Conservation (phyloP, 2,329 filamentous ascomycete genomes). For the Fusarium oxysporum region DNA sequence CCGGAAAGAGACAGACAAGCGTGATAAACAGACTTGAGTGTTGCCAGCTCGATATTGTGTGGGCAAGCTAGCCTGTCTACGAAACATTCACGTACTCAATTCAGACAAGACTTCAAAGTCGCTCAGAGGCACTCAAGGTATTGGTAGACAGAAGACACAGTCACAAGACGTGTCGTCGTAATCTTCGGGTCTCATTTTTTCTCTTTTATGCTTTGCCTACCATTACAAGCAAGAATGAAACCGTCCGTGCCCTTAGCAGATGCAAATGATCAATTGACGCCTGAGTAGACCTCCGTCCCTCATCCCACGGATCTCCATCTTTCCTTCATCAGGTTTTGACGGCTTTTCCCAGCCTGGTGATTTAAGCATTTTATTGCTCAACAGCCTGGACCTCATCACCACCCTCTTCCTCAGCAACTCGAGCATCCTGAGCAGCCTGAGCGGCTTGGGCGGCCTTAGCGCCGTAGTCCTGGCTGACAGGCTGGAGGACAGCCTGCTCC, state of each 20-base stretch:
- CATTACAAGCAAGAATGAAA: slow-evolving; percentile 55
- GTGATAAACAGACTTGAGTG: background rate
- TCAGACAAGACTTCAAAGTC: background rate
- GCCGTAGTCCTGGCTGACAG: slow-evolving; percentile 98
- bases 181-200: slow-evolving; percentile 53
- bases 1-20: background rate
- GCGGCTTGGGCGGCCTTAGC: slow-evolving; percentile 79
- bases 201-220: slow-evolving; percentile 51
- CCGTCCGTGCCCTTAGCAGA: slow-evolving; percentile 54
- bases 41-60: background rate
- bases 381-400: slow-evolving; percentile 65
- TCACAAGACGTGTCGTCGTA: slow-evolving; percentile 43
- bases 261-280: slow-evolving; percentile 59
- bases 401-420: slow-evolving; percentile 68
- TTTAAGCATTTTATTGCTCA: slow-evolving; percentile 53
- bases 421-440: slow-evolving; percentile 74
- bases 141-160: slow-evolving; percentile 45
- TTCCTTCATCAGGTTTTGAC: slow-evolving; percentile 40
- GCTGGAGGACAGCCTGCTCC: slow-evolving; percentile 94
- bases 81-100: background rate
- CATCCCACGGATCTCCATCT: slow-evolving; percentile 44
- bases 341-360: slow-evolving; percentile 39
- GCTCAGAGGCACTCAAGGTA: background rate
- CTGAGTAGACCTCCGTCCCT: slow-evolving; percentile 54
- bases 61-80: background rate